Evolutionary conservation across 2,329 filamentous ascomycete genomes (phyloP), one percentile per base, ranked within the genome.

Genomic region (Cladosporium halotolerans): DNA sequence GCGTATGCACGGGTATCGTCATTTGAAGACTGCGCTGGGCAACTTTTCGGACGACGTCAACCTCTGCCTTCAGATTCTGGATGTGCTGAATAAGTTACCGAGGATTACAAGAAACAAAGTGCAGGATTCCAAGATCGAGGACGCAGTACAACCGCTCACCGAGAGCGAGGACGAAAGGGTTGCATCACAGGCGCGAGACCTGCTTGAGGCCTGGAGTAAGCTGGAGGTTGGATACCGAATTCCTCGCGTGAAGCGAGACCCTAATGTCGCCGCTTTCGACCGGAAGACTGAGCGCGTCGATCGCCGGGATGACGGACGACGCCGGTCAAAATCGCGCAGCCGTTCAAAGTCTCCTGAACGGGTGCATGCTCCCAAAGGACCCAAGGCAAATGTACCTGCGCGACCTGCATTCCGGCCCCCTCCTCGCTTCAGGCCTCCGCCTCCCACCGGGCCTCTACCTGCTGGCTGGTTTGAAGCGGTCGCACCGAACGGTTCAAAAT

Each of bases 41-140:
- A 85, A 86, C 23, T 99, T 92, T 77, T 83, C 84, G 58, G 86
- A 90, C n/a, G 93, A 97, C 67, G 79, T 85, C 68, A 96, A 96
- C 62, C 84, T 97, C 28, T 83, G 95, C 36, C 73, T 95, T 57
- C 93, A 97, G 71, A 85, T 96, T 28, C 78, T 99, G 57, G 85
- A 93, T 59, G 90, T 99, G 52, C 79, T 99, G 16, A 85, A 95
- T 69, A 85, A 84, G 58, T 86, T 97, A 59, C 93, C 93, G 0
- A 85, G 92, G 9, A 76, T 97, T 46, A 97, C 93, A 16, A 85
- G 89, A 55, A 99, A 99, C 76, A 99, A 99, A 72, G 96, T 99
- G 55, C 85, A 88, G 60, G 91, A 96, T 64, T 95, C 93, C 8
- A 95, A 95, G 64, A 96, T 99, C 57, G 93, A 97, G 68, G 79